Percentiles rank a stretch among this genome's conserved stretches.
These are phyloP conservation scores for Kregervanrija fluxuum DNA, from an alignment of 805 yeast genomes.

Conservation along the genomic window DNA sequence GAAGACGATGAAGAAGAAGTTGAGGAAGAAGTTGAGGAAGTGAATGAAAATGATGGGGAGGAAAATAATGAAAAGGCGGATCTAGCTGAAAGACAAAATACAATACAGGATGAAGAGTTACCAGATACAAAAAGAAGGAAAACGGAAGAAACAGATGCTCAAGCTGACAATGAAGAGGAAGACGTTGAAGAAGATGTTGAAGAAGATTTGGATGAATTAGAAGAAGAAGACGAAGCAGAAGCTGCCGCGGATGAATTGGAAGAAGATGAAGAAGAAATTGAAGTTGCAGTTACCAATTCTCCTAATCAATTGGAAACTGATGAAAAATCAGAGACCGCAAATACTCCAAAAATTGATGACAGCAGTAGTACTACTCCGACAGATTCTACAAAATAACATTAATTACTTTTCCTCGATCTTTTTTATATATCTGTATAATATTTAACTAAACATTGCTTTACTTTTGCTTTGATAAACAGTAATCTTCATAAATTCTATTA, in stretches of 20 bases:
- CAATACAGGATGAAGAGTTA: slow-evolving; percentile 34
- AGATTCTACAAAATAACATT: not conserved
- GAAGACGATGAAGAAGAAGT: slow-evolving; percentile 34
- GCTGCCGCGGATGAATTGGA: slow-evolving; percentile 32
- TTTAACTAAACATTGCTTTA: too few species aligned
- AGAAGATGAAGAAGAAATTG: slow-evolving; percentile 21
- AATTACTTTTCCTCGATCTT: too few species aligned
- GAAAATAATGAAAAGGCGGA: slow-evolving; percentile 33
- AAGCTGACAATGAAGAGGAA: slow-evolving; percentile 31
- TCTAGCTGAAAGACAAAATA: slow-evolving; percentile 33
- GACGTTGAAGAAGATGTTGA: slow-evolving; percentile 34
- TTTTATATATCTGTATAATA: too few species aligned
- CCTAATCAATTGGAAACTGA: slow-evolving; percentile 3
- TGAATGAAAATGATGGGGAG: slow-evolving; percentile 14
- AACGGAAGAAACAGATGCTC: slow-evolving; percentile 15
- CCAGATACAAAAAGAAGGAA: slow-evolving; percentile 26
- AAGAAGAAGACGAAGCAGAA: slow-evolving; percentile 29
- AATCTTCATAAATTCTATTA: slow-evolving; percentile 30
- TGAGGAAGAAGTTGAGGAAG: slow-evolving; percentile 26
- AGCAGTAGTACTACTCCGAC: slow-evolving; percentile 1
- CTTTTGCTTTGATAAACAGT: too few species aligned
- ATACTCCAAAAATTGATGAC: slow-evolving; percentile 7
- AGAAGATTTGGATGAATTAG: slow-evolving; percentile 27
- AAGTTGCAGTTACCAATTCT: slow-evolving; percentile 19
- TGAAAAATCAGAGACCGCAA: slow-evolving; percentile 1